These are phyloP conservation scores for Cutaneotrichosporon sp. DNA, from an alignment of 1,284 basidiomycete species.

Conservation along the genomic window DNA sequence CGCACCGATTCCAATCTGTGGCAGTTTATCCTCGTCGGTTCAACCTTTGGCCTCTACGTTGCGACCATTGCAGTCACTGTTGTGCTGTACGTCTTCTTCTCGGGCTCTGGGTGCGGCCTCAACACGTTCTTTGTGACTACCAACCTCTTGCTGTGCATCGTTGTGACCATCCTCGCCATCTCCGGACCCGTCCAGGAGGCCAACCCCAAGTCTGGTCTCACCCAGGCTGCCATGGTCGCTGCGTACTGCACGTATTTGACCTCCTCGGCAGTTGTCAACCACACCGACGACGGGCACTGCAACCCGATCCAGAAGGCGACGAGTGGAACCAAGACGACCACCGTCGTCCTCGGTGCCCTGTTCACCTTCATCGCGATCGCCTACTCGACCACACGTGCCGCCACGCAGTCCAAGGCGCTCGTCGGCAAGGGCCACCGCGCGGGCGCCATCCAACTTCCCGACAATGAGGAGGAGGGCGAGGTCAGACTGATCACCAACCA, in stretches of 20 bases:
- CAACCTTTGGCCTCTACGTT: conserved; percentile 84
- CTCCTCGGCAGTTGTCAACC: conserved; percentile 90
- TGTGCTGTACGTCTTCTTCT: conserved; percentile 88
- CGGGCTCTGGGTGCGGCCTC: conserved; percentile 74
- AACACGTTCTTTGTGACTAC: conserved; percentile 92
- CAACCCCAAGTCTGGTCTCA: conserved; percentile 90
- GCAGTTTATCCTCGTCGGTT: conserved; percentile 94
- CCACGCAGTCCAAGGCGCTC: conserved; percentile 86
- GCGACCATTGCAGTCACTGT: conserved; percentile 77
- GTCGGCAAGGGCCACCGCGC: conserved; percentile 61
- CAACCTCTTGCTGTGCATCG: conserved; percentile 75
- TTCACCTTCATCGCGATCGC: conserved; percentile 99
- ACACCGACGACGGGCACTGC: conserved; percentile 70
- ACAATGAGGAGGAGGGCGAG: conserved; percentile 48
- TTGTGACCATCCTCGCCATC: conserved; percentile 79
- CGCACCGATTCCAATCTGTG: conserved; percentile 78
- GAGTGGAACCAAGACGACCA: conserved; percentile 73
- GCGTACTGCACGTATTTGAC: conserved; percentile 96
- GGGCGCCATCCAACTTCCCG: conserved; percentile 58
- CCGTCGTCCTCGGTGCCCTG: conserved; percentile 82
- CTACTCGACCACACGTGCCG: conserved; percentile 92
- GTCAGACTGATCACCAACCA: conserved; percentile 75
- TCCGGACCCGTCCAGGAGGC: conserved; percentile 84
- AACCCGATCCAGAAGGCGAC: conserved; percentile 67
- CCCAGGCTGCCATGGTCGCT: conserved; percentile 93